A percentile compares a stretch with the other conserved stretches of the same genome.
Evolutionary conservation across 164 flowering plant genomes (phyloP).

Genomic region (Akebia trifoliata): DNA sequence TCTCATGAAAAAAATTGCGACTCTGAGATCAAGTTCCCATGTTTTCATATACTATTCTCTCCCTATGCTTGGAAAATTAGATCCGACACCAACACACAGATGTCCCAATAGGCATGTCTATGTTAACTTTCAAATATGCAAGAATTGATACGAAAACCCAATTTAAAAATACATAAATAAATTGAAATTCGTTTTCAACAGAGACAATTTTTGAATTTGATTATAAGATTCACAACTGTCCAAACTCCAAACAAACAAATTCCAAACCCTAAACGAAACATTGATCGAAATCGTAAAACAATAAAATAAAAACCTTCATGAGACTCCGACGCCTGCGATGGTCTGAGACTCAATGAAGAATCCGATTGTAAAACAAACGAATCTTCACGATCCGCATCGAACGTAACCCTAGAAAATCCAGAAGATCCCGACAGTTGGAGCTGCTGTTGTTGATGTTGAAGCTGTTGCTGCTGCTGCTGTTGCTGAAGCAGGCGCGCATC

Average conservation of each 20-base stretch:
- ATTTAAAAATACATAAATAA: too few relatives aligned
- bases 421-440: conserved; percentile 15
- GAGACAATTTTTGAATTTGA: too few relatives aligned
- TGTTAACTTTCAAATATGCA: too few relatives aligned
- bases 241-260: not conserved
- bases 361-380: conserved; percentile 18
- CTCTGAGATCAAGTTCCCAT: too few relatives aligned
- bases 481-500: conserved; percentile 38
- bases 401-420: conserved; percentile 28
- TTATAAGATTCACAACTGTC: too few relatives aligned
- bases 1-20: too few relatives aligned
- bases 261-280: conserved; percentile 3
- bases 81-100: too few relatives aligned
- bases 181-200: too few relatives aligned
- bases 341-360: conserved; percentile 13
- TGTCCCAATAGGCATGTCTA: too few relatives aligned
- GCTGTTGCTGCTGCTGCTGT: conserved; percentile 22
- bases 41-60: too few relatives aligned
- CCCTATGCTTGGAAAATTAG: too few relatives aligned
- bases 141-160: too few relatives aligned
- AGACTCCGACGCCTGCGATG: conserved; percentile 17
- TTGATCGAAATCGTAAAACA: not conserved
- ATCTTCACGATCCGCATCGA: conserved; percentile 24
- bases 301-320: conserved; percentile 18
- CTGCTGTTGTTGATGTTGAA: conserved; percentile 12